These are phyloP conservation scores for Leccinum pallidistipes DNA, from an alignment of 1,284 basidiomycete species.

Conservation along the genomic window DNA sequence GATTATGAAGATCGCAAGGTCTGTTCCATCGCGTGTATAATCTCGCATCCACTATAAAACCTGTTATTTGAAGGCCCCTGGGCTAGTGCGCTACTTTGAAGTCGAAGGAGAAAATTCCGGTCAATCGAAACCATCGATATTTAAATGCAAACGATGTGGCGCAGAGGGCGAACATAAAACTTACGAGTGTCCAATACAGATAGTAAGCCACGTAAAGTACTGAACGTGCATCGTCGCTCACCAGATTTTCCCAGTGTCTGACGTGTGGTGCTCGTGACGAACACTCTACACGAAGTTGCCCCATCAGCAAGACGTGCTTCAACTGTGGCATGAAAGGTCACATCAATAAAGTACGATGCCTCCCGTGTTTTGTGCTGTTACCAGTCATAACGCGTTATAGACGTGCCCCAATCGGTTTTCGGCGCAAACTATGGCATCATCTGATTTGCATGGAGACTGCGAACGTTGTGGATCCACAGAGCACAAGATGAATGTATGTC, in stretches of 20 bases:
- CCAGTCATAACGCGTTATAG: slow-evolving; percentile 38
- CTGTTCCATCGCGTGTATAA: slow-evolving; percentile 15
- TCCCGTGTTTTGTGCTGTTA: not conserved
- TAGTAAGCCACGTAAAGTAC: slow-evolving; percentile 47
- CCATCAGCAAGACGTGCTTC: slow-evolving; percentile 83
- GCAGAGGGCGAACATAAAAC: slow-evolving; percentile 68
- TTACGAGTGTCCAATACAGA: slow-evolving; percentile 60
- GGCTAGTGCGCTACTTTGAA: slow-evolving; percentile 64
- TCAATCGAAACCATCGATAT: slow-evolving; percentile 41
- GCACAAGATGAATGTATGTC: slow-evolving; percentile 70
- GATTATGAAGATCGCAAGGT: slow-evolving; percentile 69
- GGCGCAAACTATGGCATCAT: slow-evolving; percentile 22
- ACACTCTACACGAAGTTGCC: slow-evolving; percentile 81
- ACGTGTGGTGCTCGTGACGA: slow-evolving; percentile 88
- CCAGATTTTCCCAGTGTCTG: slow-evolving; percentile 59
- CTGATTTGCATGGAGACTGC: slow-evolving; percentile 53
- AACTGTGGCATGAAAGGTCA: slow-evolving; percentile 88
- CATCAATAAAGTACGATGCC: slow-evolving; percentile 57
- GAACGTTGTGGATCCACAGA: slow-evolving; percentile 70
- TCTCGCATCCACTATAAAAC: not conserved
- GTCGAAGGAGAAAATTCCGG: slow-evolving; percentile 40
- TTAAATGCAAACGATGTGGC: slow-evolving; percentile 73
- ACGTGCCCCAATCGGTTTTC: slow-evolving; percentile 72
- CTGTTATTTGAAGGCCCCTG: slow-evolving; percentile 36
- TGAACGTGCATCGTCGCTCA: slow-evolving; percentile 5